phyloP scores from a whole-genome alignment of 2,329 filamentous ascomycete genomes.

The Grosmannia penicillata region DNA sequence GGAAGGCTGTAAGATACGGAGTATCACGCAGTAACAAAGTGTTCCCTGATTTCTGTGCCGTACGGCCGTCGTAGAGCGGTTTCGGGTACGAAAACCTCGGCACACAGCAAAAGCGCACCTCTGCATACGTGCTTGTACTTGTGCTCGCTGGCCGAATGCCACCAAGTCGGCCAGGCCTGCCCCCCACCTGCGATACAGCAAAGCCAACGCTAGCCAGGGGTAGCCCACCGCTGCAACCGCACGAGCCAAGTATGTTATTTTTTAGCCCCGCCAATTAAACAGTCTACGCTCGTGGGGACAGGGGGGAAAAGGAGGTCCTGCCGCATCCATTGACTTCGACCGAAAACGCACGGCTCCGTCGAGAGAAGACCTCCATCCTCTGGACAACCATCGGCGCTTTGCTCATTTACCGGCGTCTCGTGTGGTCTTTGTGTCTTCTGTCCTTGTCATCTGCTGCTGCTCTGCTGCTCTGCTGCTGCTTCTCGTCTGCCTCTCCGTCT shows the following conservation, averaged over 20 bases:
- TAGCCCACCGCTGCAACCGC: background rate
- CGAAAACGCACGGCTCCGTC: too few relatives aligned
- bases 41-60: too few relatives aligned
- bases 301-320: background rate
- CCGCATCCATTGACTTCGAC: background rate
- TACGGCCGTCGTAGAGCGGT: too few relatives aligned
- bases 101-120: too few relatives aligned
- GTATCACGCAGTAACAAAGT: too few relatives aligned
- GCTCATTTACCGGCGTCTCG: too few relatives aligned
- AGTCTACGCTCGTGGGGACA: background rate
- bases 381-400: background rate
- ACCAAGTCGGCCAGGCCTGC: background rate
- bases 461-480: background rate
- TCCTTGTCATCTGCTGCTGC: background rate
- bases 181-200: background rate
- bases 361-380: background rate
- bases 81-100: too few relatives aligned
- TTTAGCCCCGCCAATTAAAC: background rate
- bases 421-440: too few relatives aligned
- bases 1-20: too few relatives aligned
- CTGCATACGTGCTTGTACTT: too few relatives aligned
- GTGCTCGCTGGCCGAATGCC: too few relatives aligned
- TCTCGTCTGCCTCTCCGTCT: background rate
- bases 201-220: background rate
- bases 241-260: background rate